These are phyloP conservation scores for Trifolium dubium DNA, from an alignment of 306 rosid genomes.

Conservation along the genomic window DNA sequence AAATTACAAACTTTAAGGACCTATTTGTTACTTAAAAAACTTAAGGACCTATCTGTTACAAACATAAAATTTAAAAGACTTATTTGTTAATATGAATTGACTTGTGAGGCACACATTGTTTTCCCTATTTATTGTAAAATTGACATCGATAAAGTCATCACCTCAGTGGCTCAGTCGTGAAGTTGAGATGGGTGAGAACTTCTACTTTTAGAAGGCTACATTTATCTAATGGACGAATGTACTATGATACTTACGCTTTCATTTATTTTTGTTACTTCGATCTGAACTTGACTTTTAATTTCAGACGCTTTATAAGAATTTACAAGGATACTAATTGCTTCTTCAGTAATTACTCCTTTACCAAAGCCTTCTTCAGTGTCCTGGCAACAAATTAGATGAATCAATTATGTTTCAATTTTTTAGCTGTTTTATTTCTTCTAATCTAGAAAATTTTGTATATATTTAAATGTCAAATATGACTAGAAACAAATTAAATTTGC, in stretches of 20 bases:
- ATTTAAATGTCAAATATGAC: not conserved
- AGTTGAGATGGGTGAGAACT: not conserved
- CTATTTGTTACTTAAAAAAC: too few species aligned
- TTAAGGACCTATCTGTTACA: too few species aligned
- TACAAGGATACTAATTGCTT: slow-evolving; percentile 51
- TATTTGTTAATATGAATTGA: too few species aligned
- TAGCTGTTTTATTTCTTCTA: not conserved
- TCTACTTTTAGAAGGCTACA: not conserved
- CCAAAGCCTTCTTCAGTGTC: slow-evolving; percentile 49
- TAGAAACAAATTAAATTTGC: not conserved
- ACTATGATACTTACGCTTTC: slow-evolving; percentile 47
- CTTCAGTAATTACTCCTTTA: slow-evolving; percentile 40
- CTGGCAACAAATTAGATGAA: slow-evolving; percentile 33
- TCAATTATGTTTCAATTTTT: slow-evolving; percentile 1
- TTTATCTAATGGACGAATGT: not conserved
- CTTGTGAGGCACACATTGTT: not conserved
- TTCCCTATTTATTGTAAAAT: not conserved
- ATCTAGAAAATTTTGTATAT: not conserved
- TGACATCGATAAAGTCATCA: not conserved
- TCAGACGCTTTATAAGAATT: slow-evolving; percentile 50
- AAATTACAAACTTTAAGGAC: too few species aligned
- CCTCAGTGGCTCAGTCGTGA: not conserved
- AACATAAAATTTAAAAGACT: too few species aligned
- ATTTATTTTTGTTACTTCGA: slow-evolving; percentile 44
- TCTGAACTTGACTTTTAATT: slow-evolving; percentile 42